These are phyloP conservation scores for Paraphoma sp. DNA, from an alignment of 2,329 filamentous ascomycete species.

Conservation along the genomic window DNA sequence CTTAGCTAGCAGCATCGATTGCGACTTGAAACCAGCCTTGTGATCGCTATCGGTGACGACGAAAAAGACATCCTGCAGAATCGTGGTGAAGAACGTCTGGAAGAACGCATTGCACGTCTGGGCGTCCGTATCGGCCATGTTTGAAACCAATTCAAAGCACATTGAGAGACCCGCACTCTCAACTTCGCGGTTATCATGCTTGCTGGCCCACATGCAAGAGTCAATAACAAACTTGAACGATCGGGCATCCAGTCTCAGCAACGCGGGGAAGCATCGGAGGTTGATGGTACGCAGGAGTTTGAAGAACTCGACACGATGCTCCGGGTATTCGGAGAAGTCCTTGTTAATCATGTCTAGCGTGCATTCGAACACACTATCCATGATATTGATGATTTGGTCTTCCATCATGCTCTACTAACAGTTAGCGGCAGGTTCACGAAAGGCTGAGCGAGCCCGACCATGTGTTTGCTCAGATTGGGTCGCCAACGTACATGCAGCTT, in stretches of 20 bases:
- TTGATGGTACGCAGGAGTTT: conserved; percentile 96
- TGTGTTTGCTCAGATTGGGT: conserved; percentile 59
- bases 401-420: conserved; percentile 83
- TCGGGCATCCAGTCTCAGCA: conserved; percentile 90
- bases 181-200: conserved; percentile 98
- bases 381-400: conserved; percentile 94
- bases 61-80: conserved; percentile 97
- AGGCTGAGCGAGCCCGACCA: conserved; percentile 45
- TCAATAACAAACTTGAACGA: conserved; percentile 99
- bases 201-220: conserved; percentile 99
- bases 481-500: conserved; percentile 88
- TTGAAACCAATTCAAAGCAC: conserved; percentile 96
- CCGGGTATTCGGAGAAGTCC: conserved; percentile 98
- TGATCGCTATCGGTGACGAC: conserved; percentile 97
- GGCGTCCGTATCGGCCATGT: conserved; percentile 90
- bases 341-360: conserved; percentile 99
- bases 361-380: conserved; percentile 98
- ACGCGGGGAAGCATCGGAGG: conserved; percentile 92
- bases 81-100: conserved; percentile 94
- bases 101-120: conserved; percentile 94
- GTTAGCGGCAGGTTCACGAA: conserved; percentile 24
- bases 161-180: conserved; percentile 96
- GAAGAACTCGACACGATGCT: conserved; percentile 99
- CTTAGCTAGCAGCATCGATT: conserved; percentile 89
- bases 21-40: conserved; percentile 98